These are phyloP conservation scores for Kodamaea anthophila DNA, from an alignment of 1,139 yeast species.

Conservation along the genomic window DNA sequence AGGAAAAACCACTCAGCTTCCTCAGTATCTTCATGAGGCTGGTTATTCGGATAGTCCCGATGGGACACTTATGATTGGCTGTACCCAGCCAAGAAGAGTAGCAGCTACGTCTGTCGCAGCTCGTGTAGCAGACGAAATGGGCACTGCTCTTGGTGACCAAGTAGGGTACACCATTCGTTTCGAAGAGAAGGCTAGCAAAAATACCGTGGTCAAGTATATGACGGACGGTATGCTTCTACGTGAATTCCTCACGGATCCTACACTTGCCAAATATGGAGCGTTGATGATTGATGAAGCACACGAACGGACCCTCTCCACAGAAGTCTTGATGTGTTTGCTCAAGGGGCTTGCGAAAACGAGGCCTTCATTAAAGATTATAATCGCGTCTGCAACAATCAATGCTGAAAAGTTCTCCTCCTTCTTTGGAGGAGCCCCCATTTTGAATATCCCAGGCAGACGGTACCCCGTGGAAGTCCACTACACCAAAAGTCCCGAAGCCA, in stretches of 20 bases:
- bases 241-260: conserved; percentile 77
- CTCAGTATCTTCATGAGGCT: conserved; percentile 80
- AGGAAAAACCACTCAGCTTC: conserved; percentile 93
- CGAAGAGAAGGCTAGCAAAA: conserved; percentile 62
- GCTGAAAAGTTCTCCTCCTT: conserved; percentile 77
- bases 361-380: conserved; percentile 63
- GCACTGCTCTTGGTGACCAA: conserved; percentile 60
- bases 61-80: conserved; percentile 53
- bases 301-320: conserved; percentile 90
- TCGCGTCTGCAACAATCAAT: conserved; percentile 93
- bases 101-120: conserved; percentile 94
- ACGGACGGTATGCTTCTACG: conserved; percentile 93
- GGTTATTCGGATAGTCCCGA: conserved; percentile 53
- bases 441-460: conserved; percentile 82
- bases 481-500: conserved; percentile 83
- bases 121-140: conserved; percentile 86
- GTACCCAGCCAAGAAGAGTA: conserved; percentile 94
- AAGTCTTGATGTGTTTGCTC: conserved; percentile 74
- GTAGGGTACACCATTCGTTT: conserved; percentile 89
- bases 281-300: conserved; percentile 97
- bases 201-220: conserved; percentile 74
- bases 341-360: conserved; percentile 64
- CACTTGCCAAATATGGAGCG: conserved; percentile 61
- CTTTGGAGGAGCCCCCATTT: conserved; percentile 79
- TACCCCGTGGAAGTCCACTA: conserved; percentile 86